phyloP scores from a whole-genome alignment of 169 alveolate genomes.

The Cryptosporidium tyzzeri region DNA sequence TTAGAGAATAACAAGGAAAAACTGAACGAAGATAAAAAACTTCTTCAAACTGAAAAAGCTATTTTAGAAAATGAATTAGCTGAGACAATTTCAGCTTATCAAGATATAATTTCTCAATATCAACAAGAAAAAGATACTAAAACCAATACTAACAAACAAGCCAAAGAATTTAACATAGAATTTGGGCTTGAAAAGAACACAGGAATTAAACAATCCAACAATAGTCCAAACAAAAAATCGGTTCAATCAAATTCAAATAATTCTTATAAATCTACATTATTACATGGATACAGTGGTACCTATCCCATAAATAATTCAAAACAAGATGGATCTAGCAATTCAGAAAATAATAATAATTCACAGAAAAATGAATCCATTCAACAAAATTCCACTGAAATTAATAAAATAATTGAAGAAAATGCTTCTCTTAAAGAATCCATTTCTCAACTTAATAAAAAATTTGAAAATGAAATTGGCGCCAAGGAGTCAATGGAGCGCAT shows the following conservation, averaged over 20 bases:
- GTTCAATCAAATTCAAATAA: not conserved
- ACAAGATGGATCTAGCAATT: not conserved
- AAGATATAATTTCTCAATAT: slow-evolving; percentile 37
- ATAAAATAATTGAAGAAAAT: slow-evolving; percentile 3
- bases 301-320: not conserved
- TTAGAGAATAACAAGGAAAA: not conserved
- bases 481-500: slow-evolving; percentile 10
- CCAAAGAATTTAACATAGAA: not conserved
- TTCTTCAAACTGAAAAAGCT: slow-evolving; percentile 4
- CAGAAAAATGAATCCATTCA: not conserved
- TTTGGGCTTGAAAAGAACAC: not conserved
- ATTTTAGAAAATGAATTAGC: slow-evolving; percentile 48
- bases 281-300: slow-evolving; percentile 17
- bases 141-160: not conserved
- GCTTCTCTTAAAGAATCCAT: slow-evolving; percentile 7
- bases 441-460: not conserved
- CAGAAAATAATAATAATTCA: not conserved
- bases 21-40: slow-evolving; percentile 21
- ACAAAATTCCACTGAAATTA: not conserved
- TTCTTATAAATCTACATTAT: not conserved
- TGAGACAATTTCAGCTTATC: slow-evolving; percentile 71
- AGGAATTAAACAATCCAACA: not conserved
- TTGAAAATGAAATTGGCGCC: slow-evolving; percentile 14
- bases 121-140: slow-evolving; percentile 3
- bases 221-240: not conserved